These are phyloP conservation scores for Irpex sp. DNA, from an alignment of 1,284 basidiomycete genomes.

Conservation along the genomic window DNA sequence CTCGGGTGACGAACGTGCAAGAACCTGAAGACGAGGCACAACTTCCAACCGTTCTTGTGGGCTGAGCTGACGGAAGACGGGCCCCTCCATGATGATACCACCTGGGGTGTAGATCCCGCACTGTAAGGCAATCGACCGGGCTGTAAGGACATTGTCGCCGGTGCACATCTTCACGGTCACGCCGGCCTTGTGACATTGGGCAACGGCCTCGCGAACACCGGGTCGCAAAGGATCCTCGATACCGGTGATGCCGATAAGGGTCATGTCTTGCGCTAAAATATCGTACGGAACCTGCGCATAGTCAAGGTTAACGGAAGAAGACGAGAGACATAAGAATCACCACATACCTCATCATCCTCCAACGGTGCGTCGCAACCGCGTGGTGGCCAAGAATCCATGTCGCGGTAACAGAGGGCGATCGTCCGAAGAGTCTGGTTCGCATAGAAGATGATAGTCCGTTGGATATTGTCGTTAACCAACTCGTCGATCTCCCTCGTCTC, in stretches of 20 bases:
- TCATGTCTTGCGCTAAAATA: conserved; percentile 70
- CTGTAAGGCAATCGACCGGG: conserved; percentile 90
- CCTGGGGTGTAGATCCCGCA: conserved; percentile 93
- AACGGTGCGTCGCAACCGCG: conserved; percentile 37
- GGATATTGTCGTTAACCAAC: conserved; percentile 74
- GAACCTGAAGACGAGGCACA: conserved; percentile 70
- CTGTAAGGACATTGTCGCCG: conserved; percentile 94
- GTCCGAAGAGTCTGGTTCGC: conserved; percentile 94
- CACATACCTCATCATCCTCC: conserved; percentile 43
- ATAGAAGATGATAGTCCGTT: conserved; percentile 92
- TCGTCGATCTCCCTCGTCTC: conserved; percentile 62
- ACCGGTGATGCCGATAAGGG: conserved; percentile 85
- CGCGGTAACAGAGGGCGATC: conserved; percentile 90
- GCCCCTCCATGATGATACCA: conserved; percentile 97
- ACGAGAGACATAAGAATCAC: no score
- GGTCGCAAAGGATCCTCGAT: conserved; percentile 95
- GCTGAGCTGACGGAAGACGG: conserved; percentile 63
- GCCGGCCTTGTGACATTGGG: conserved; percentile 83
- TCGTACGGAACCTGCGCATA: conserved; percentile 65
- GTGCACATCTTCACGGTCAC: conserved; percentile 99
- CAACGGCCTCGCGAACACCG: conserved; percentile 87
- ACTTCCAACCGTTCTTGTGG: conserved; percentile 58
- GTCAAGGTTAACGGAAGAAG: no score
- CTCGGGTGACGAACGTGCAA: conserved; percentile 95
- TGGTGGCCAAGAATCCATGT: conserved; percentile 89